Base-by-base conservation (phyloP, 2,329 filamentous ascomycete species). In the Calonectria pseudoturangicola region DNA sequence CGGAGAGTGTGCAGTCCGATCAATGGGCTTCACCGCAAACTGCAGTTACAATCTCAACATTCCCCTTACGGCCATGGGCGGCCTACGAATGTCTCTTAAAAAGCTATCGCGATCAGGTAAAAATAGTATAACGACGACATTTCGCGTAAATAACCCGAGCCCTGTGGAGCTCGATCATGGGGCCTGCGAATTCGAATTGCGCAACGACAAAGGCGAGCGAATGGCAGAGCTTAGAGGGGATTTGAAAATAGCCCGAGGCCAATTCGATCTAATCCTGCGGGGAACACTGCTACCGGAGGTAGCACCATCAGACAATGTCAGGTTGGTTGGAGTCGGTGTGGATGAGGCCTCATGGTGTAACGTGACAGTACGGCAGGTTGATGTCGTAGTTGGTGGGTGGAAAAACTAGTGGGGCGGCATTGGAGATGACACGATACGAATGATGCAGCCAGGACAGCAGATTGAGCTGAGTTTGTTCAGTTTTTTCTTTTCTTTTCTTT, bases 121-220 rank as follows among this genome's bases (percentile, higher is more conserved):
- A 3, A 60, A 75, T 13, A 25, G 66, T 25, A 72, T 82, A 47
- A 73, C 70, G 15, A 67, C 75, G 50, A 71, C 54, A 8, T 72
- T 85, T 54, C 74, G 68, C 62, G 69, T 84, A 43, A 64, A 71
- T 21, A 85, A 82, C 73, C 75, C 77, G 13, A 82, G 82, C 21
- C 77, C 79, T 4, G 75, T 84, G 39, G 82, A 83, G 70, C 77
- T 85, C 7, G 78, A 82, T 33, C 76, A 81, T 64, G 83, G 81
- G 2, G 48, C 68, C 18, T 81, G 80, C 66, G 68, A 75, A 21
- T 84, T 85, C 33, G 81, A 83, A 70, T 74, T 85, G 28, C 75
- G 77, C 47, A 81, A 80, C 45, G 73, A 75, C 28, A 71, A 75
- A 25, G 77, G 77, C n/a, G 72, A 80, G 45, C 69, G 73, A 10